phyloP scores from a whole-genome alignment of 129 eudicot genomes.

The Flaveria sonorensis region DNA sequence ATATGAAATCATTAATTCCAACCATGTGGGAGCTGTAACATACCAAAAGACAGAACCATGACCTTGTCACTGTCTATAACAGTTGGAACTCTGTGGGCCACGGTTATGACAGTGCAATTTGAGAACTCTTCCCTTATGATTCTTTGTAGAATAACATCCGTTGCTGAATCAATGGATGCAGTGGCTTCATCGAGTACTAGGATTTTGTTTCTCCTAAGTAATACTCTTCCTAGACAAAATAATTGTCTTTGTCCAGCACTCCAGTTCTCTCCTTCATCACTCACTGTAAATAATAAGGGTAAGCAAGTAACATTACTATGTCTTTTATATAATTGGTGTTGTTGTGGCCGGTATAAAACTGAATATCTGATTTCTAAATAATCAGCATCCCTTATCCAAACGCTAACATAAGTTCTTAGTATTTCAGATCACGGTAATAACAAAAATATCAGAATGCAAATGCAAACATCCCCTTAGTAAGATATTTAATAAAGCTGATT shows the following conservation, averaged over 20 bases:
- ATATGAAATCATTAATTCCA: background rate
- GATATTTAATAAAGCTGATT: constrained; percentile 15
- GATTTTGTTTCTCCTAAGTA: constrained; percentile 59
- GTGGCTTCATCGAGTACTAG: constrained; percentile 93
- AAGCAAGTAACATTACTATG: no score
- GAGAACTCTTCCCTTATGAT: constrained; percentile 69
- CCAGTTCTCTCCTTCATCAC: constrained; percentile 76
- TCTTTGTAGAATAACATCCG: constrained; percentile 62
- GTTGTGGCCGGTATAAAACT: background rate
- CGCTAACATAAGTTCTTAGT: background rate
- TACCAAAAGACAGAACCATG: constrained; percentile 76
- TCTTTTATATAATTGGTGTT: background rate
- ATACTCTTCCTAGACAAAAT: constrained; percentile 74
- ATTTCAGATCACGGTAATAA: background rate
- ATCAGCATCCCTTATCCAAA: background rate
- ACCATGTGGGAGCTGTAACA: constrained; percentile 8
- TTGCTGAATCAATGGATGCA: constrained; percentile 77
- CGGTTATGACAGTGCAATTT: constrained; percentile 64
- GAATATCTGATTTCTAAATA: background rate
- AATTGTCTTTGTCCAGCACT: constrained; percentile 82
- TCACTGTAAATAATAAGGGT: constrained; percentile 14
- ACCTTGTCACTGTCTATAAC: constrained; percentile 83
- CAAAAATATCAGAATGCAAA: background rate
- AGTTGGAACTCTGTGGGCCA: constrained; percentile 85
- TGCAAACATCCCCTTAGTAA: background rate